Base-by-base conservation (phyloP, 73 alveolate species). In the Paramecium tetraurelia region DNA sequence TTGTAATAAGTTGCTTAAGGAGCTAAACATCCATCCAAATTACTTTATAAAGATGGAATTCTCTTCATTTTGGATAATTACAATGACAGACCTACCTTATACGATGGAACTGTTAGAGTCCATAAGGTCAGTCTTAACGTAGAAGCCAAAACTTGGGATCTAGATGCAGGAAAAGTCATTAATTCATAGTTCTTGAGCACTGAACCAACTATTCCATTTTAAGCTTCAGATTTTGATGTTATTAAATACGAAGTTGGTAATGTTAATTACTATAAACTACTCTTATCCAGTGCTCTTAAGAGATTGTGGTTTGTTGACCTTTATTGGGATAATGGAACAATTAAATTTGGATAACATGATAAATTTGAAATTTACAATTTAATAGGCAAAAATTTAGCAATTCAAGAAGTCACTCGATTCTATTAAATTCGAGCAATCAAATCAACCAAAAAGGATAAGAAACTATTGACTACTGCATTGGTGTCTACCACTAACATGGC, bases 191-290 rank as follows among this genome's bases (percentile, higher is more conserved):
- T 29, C 46, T 75, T 75, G 21, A 22, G 59, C 40, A 38, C 63
- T 38, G 68, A 75, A 35, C 2, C 11, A 0, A 29, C 0, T 9
- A 33, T 38, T 14, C 87, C 87, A 41, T 21, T 80, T 11, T 80
- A 80, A 41, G 36, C 44, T 2, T 29, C 90, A 40, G 90, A 80
- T 80, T 80, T 80, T 80, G 90, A 80, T 41, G 48, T 80, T 38
- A 35, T 80, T 8, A 80, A 80, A 80, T 80, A 24, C 27, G 20
- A 40, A 20, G 57, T 48, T 41, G 43, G 48, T 11, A 46, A 80
- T 48, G 75, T 24, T 20, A 40, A 80, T 24, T 46, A 80, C 38
- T 80, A 80, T 24, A 80, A 44, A 43, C 10, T 80, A 2, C 7
- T 80, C 1, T 27, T 80, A 14, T 44, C 90, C 6, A 27, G 36